Conservation (phyloP, 306 rosid genomes). For the Vigna angularis region DNA sequence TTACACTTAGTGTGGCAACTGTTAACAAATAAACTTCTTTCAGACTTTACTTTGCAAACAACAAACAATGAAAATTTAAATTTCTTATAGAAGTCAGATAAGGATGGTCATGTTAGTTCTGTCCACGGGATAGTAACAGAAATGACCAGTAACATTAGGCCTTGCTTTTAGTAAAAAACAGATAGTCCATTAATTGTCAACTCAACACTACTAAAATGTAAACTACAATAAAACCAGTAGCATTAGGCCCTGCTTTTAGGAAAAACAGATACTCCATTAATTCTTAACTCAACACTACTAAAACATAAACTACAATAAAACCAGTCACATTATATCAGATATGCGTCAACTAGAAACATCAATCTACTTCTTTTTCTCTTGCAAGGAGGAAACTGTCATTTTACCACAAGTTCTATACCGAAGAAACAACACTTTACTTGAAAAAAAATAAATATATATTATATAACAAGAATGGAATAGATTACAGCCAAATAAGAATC, state of each 20-base stretch:
- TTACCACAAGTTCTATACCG: slow-evolving; percentile 6
- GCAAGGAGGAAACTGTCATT: neutral
- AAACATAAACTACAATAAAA: slow-evolving; percentile 27
- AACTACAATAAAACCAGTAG: slow-evolving; percentile 21
- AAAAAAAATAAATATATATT: neutral
- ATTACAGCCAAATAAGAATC: slow-evolving; percentile 11
- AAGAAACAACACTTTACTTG: neutral
- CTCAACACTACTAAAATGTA: slow-evolving; percentile 6
- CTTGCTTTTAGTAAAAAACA: slow-evolving; percentile 14
- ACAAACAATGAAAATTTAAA: slow-evolving; percentile 8
- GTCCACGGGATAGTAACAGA: neutral
- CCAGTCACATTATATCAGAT: neutral
- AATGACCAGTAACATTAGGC: slow-evolving; percentile 21
- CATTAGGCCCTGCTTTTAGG: slow-evolving; percentile 1
- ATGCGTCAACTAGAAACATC: neutral
- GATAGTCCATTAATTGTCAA: slow-evolving; percentile 22
- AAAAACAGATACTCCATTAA: slow-evolving; percentile 24
- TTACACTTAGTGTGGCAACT: slow-evolving; percentile 16
- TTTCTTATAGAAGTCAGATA: neutral
- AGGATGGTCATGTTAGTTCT: slow-evolving; percentile 3
- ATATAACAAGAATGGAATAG: slow-evolving; percentile 5
- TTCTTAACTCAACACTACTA: slow-evolving; percentile 11
- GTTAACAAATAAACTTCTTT: slow-evolving; percentile 23
- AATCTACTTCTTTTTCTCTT: neutral
- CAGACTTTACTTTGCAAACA: slow-evolving; percentile 3